These are phyloP conservation scores for Citrus medica DNA, from an alignment of 345 rosid genomes.

Conservation along the genomic window DNA sequence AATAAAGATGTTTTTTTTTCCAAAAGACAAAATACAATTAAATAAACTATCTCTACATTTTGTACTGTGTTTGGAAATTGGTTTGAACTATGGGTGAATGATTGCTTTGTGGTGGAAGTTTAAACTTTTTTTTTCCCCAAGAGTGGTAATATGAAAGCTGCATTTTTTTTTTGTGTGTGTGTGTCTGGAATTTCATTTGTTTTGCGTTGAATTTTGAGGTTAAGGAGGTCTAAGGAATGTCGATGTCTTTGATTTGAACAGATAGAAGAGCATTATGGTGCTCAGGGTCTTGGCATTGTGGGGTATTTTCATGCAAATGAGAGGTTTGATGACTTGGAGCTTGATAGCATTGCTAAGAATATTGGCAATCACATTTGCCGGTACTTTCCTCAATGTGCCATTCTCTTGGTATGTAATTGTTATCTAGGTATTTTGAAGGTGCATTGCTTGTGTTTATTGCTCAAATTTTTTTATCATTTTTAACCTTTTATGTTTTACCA, in stretches of 20 bases:
- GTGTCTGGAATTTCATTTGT: not conserved
- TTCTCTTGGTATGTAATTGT: too few species aligned
- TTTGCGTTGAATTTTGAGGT: not conserved
- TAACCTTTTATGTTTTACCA: not conserved
- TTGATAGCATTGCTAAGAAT: too few species aligned
- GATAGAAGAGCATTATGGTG: conserved; percentile 76
- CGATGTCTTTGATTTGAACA: conserved; percentile 27
- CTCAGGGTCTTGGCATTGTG: conserved; percentile 70
- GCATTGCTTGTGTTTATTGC: conserved; percentile 2
- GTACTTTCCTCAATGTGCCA: too few species aligned
- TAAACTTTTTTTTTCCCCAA: not conserved
- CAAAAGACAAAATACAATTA: not conserved
- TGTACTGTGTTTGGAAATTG: not conserved
- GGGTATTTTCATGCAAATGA: too few species aligned
- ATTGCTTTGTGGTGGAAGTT: not conserved
- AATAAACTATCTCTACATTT: not conserved
- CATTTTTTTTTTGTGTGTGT: not conserved
- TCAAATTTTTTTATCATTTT: not conserved
- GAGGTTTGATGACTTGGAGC: too few species aligned
- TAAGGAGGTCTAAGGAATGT: not conserved
- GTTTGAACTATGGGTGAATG: not conserved
- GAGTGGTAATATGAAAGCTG: not conserved
- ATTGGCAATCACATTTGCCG: too few species aligned
- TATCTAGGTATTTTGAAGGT: too few species aligned
- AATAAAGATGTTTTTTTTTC: not conserved